Conservation (phyloP, 192 early-diverging fungal genomes). For the Entomortierella parvispora region DNA sequence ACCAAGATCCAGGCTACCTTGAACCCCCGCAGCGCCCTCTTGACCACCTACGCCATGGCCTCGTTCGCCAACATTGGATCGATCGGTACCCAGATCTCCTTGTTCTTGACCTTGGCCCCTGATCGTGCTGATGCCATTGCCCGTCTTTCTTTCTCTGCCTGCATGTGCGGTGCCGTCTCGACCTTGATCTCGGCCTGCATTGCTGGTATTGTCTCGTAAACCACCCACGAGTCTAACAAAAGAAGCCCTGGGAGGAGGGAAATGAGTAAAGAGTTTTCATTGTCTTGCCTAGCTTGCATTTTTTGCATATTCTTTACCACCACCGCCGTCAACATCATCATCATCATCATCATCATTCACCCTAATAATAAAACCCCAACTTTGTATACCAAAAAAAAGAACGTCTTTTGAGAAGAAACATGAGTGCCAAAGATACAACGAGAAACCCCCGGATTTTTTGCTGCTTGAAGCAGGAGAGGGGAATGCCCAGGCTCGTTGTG, state of each 20-base stretch:
- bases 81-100: constrained; percentile 86
- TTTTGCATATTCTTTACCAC: too few species aligned
- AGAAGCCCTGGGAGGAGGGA: not conserved
- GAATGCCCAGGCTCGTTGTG: too few species aligned
- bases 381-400: too few species aligned
- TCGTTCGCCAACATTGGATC: constrained; percentile 88
- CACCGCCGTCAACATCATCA: too few species aligned
- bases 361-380: too few species aligned
- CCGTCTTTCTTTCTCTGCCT: constrained; percentile 77
- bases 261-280: too few species aligned
- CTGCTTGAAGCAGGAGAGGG: too few species aligned
- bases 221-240: not conserved
- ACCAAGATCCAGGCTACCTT: constrained; percentile 54
- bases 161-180: constrained; percentile 79
- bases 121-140: constrained; percentile 76
- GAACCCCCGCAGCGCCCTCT: constrained; percentile 56
- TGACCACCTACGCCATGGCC: constrained; percentile 83
- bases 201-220: constrained; percentile 73
- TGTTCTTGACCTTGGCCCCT: constrained; percentile 80
- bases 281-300: too few species aligned
- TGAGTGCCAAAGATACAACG: too few species aligned
- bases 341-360: too few species aligned
- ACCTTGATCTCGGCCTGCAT: constrained; percentile 86
- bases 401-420: too few species aligned
- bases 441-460: too few species aligned